phyloP scores from a whole-genome alignment of 495 filamentous ascomycete genomes.

The Aspergillus panamensis region DNA sequence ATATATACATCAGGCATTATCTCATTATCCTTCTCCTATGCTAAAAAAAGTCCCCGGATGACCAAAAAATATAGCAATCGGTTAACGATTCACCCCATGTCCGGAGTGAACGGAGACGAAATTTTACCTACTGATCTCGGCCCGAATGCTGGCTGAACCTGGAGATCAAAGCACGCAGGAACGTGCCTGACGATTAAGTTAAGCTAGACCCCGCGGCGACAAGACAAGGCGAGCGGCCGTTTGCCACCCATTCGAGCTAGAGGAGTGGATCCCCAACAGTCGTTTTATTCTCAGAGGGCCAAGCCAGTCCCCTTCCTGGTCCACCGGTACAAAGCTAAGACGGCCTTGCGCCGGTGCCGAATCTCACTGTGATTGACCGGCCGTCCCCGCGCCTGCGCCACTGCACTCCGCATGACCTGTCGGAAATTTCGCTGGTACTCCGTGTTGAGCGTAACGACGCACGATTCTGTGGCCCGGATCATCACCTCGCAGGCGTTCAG shows the following conservation, averaged over 20 bases:
- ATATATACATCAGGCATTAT: too few relatives aligned
- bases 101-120: too few relatives aligned
- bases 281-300: slow-evolving; percentile 52
- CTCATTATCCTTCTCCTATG: too few relatives aligned
- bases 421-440: slow-evolving; percentile 86
- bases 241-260: not conserved
- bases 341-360: slow-evolving; percentile 66
- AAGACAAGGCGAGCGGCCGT: not conserved
- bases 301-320: slow-evolving; percentile 74
- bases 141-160: not conserved
- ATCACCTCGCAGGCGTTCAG: slow-evolving; percentile 83
- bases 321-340: slow-evolving; percentile 74
- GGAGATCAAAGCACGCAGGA: not conserved
- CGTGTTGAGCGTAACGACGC: slow-evolving; percentile 78
- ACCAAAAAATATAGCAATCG: too few relatives aligned
- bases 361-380: slow-evolving; percentile 74
- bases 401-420: slow-evolving; percentile 77
- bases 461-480: slow-evolving; percentile 80
- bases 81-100: too few relatives aligned
- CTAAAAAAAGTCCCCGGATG: too few relatives aligned
- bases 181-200: slow-evolving; percentile 12
- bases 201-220: slow-evolving; percentile 11
- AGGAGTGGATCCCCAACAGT: too few relatives aligned
- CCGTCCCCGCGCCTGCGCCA: slow-evolving; percentile 71
- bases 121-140: not conserved